These are phyloP conservation scores for Rubus idaeus DNA, from an alignment of 306 rosid species.

Conservation along the genomic window DNA sequence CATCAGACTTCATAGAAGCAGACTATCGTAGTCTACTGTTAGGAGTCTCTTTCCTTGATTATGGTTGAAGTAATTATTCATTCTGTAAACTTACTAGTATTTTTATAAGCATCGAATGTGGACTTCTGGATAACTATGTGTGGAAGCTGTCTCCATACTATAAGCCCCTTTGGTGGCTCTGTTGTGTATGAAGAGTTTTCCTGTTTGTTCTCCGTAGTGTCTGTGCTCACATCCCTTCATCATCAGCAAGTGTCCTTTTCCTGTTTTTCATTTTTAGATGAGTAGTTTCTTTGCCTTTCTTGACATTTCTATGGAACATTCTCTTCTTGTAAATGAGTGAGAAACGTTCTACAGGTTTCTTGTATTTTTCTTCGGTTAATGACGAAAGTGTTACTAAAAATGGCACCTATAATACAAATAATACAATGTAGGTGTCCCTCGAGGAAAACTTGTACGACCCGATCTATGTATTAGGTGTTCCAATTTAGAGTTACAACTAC, in stretches of 20 bases:
- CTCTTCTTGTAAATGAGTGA: neutral
- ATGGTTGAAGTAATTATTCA: conserved; percentile 21
- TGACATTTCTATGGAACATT: neutral
- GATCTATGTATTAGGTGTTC: too few relatives aligned
- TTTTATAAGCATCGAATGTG: neutral
- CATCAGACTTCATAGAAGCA: conserved; percentile 9
- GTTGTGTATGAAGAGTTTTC: neutral
- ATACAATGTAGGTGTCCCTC: too few relatives aligned
- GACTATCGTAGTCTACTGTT: conserved; percentile 11
- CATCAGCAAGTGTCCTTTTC: neutral
- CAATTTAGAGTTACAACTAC: too few relatives aligned
- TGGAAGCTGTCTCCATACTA: neutral
- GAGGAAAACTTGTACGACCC: too few relatives aligned
- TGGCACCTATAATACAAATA: too few relatives aligned
- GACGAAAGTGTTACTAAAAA: too few relatives aligned
- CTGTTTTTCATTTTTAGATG: neutral
- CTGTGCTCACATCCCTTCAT: too few relatives aligned
- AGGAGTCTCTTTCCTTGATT: conserved; percentile 18
- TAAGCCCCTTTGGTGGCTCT: neutral
- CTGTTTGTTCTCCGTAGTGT: too few relatives aligned
- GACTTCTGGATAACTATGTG: neutral
- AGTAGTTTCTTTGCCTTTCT: neutral
- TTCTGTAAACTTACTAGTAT: conserved; percentile 3
- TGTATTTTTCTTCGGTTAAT: too few relatives aligned
- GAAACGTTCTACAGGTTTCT: too few relatives aligned